Conservation (phyloP, 768 basidiomycete genomes). For the Leucosporidium creatinivorum region DNA sequence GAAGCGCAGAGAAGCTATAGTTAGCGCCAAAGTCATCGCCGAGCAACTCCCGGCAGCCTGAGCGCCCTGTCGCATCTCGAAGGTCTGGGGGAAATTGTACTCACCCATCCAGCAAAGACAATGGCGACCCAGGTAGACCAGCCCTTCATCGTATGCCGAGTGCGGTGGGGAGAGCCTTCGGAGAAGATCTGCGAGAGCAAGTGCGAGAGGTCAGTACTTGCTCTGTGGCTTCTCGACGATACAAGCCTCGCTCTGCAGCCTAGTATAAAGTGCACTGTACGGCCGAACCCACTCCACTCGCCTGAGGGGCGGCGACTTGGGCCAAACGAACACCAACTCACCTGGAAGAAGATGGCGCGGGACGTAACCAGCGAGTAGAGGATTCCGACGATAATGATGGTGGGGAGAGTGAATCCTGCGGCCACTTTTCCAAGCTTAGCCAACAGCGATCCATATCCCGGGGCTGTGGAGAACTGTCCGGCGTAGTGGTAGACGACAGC, state of each 20-base stretch:
- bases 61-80: no score
- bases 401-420: constrained; percentile 34
- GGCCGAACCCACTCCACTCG: no score
- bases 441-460: constrained; percentile 19
- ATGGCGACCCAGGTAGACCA: constrained; percentile 35
- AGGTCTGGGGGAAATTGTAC: not conserved
- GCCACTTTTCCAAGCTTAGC: constrained; percentile 23
- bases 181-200: constrained; percentile 34
- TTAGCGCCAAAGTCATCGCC: no score
- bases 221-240: no score
- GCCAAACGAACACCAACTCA: not conserved
- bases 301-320: no score
- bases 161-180: constrained; percentile 28
- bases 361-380: constrained; percentile 26
- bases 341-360: constrained; percentile 32
- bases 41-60: no score
- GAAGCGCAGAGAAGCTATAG: no score
- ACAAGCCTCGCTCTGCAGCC: no score
- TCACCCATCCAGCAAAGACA: constrained; percentile 31
- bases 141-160: constrained; percentile 31
- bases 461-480: constrained; percentile 27
- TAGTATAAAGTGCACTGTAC: no score
- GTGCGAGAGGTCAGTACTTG: no score
- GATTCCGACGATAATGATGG: constrained; percentile 24
- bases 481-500: constrained; percentile 35